Conservation (phyloP, 2,329 filamentous ascomycete genomes). For the Phialocephala subalpina region DNA sequence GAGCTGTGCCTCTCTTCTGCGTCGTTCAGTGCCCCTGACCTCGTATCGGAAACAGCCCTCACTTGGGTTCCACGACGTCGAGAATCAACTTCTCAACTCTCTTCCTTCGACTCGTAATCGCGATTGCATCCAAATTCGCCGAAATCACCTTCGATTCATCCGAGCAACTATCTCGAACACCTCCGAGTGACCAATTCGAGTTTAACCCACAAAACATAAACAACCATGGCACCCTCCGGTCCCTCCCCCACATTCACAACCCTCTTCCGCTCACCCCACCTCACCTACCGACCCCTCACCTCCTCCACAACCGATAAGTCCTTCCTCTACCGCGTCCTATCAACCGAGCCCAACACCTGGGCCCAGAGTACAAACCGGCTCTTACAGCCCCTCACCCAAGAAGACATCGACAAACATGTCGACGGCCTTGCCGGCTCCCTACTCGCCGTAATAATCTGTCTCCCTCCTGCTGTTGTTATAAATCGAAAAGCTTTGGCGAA, state of each 20-base stretch:
- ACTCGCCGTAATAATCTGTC: background rate
- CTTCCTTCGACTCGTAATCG: too few species aligned
- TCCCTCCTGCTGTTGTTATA: background rate
- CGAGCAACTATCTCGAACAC: background rate
- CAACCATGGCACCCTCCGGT: background rate
- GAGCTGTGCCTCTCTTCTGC: too few species aligned
- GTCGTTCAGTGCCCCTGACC: too few species aligned
- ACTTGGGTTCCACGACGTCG: too few species aligned
- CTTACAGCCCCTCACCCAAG: background rate
- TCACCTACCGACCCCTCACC: background rate
- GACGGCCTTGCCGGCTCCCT: background rate
- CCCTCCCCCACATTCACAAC: background rate
- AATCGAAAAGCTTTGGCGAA: too few species aligned
- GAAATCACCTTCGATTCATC: background rate
- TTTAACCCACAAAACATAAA: background rate
- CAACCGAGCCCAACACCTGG: background rate
- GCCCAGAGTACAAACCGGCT: slow-evolving; percentile 1
- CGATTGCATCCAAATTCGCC: background rate
- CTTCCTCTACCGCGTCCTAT: background rate
- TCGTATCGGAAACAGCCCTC: too few species aligned
- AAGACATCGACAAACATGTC: background rate
- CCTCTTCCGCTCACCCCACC: slow-evolving; percentile 2
- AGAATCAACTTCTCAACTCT: too few species aligned
- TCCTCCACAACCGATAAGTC: background rate
- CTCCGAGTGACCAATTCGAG: background rate